These are phyloP conservation scores for Biscogniauxia sp. DNA, from an alignment of 2,329 filamentous ascomycete species.

Conservation along the genomic window DNA sequence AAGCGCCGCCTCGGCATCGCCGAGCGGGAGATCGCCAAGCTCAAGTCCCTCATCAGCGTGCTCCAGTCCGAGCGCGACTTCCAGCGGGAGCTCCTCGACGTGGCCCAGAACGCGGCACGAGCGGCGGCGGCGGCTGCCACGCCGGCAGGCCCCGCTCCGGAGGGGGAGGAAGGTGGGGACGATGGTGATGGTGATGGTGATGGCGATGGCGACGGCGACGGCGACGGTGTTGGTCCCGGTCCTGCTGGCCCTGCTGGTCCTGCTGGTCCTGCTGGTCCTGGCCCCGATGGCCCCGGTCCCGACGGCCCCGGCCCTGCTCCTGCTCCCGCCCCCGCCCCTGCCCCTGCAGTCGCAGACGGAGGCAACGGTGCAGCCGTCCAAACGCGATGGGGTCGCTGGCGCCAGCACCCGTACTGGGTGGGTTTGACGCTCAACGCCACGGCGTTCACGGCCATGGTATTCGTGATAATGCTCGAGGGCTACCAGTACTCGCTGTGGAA, in stretches of 20 bases:
- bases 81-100: neutral
- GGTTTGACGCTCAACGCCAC: neutral
- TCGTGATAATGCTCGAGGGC: conserved; percentile 13
- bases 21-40: neutral
- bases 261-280: too few species aligned
- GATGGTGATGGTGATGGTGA: too few species aligned
- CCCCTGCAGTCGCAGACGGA: too few species aligned
- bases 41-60: neutral
- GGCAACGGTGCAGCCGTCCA: too few species aligned
- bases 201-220: neutral
- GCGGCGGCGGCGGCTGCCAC: too few species aligned
- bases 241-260: too few species aligned
- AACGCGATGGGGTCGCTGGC: too few species aligned
- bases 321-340: too few species aligned
- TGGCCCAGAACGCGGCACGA: neutral
- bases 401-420: neutral
- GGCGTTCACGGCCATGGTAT: conserved; percentile 9
- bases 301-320: too few species aligned
- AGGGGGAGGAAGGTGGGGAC: neutral
- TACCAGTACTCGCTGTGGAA: conserved; percentile 15
- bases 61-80: neutral
- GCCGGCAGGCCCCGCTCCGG: too few species aligned
- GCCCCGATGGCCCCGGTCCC: too few species aligned
- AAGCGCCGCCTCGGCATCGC: neutral
- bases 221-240: neutral